phyloP scores from a whole-genome alignment of 2,329 filamentous ascomycete species.

The Cytospora paraplurivora region DNA sequence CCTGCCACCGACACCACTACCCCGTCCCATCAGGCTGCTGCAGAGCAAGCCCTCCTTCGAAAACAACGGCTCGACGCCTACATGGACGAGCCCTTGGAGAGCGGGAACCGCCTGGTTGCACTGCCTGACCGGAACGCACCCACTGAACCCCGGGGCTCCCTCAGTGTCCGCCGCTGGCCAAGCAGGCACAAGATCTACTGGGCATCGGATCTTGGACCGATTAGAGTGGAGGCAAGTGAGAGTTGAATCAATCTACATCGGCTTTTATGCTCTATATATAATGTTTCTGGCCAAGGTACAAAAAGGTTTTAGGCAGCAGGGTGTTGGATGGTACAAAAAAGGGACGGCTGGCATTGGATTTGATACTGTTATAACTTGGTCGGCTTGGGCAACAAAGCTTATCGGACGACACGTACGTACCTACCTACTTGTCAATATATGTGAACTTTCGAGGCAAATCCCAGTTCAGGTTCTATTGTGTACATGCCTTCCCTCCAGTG shows the following conservation, averaged over 20 bases:
- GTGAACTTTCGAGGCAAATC: too few relatives aligned
- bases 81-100: background rate
- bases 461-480: too few relatives aligned
- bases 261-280: background rate
- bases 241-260: background rate
- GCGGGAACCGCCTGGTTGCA: background rate
- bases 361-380: too few relatives aligned
- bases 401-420: too few relatives aligned
- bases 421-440: too few relatives aligned
- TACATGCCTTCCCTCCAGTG: too few relatives aligned
- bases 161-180: background rate
- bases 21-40: background rate
- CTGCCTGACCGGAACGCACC: background rate
- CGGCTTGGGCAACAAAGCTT: too few relatives aligned
- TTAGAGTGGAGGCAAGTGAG: background rate
- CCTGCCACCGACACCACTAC: background rate
- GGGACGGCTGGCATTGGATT: too few relatives aligned
- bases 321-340: conserved; percentile 34
- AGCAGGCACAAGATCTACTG: background rate
- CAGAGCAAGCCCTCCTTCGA: background rate
- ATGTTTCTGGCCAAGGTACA: too few relatives aligned
- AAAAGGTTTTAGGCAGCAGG: background rate
- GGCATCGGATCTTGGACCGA: background rate
- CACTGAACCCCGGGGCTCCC: background rate
- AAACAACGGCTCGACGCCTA: conserved; percentile 6